Base-by-base conservation (phyloP, 2,329 filamentous ascomycete genomes). In the Fusarium dlaminii region DNA sequence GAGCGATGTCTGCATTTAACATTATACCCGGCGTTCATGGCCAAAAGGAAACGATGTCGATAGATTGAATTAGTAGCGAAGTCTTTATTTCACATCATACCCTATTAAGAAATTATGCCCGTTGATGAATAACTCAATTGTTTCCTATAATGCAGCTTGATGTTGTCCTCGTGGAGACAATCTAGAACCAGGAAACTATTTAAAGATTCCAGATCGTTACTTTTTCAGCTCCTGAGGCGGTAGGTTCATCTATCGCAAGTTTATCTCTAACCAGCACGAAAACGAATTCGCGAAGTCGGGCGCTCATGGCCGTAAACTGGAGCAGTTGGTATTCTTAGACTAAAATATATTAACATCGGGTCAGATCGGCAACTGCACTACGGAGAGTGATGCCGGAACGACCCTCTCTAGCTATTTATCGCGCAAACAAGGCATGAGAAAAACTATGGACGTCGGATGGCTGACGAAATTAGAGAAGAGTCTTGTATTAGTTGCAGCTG, bases 371-470 rank as follows among this genome's bases (percentile, higher is more conserved):
- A 10, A 7, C 18, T 11, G 13, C 13, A 22, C 10, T 5, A 13
- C 5, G 6, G 20, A 3, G 2, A 32, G 4, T 22, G 8, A n/a
- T 17, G 11, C 14, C 1, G 10, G 8, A 32, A 8, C 11, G 11
- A 0, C 1, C 0, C 1, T 27, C 3, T 32, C 14, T 18, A 12
- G 11, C 15, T n/a, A 3, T 32, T 8, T 13, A 1, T 12, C 8
- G 3, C 7, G 3, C 5, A n/a, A 9, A 5, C 2, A n/a, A 24
- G 7, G 7, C 15, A n/a, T 5, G 11, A 13, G 29, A 2, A 3
- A 18, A 11, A 6, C 3, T 7, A 24, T 18, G 2, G 22, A 24
- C 14, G 2, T 13, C 7, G 11, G 7, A 32, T 49, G 4, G 17
- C 24, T 29, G 20, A 22, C 7, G 1, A 48, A 14, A 11, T n/a